Percentiles rank a stretch among this genome's conserved stretches.
Evolutionary conservation across 2,329 filamentous ascomycete genomes (phyloP).

Genomic region (Aspergillus cejpii): DNA sequence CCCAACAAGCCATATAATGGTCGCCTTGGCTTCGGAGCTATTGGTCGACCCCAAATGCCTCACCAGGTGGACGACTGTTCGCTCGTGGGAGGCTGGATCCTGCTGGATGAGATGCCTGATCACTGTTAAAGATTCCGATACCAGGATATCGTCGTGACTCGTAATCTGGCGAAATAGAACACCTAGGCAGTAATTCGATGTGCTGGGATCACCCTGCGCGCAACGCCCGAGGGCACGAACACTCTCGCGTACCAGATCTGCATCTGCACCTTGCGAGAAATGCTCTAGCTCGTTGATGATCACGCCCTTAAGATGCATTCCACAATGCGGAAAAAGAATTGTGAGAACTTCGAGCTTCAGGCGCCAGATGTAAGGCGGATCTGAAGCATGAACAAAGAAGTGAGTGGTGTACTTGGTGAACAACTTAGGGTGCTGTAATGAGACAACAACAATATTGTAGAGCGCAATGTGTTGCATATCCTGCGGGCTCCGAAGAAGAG

Average conservation of each 20-base stretch:
- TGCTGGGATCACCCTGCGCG: conserved; percentile 66
- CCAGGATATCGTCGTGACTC: conserved; percentile 76
- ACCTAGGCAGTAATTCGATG: conserved; percentile 70
- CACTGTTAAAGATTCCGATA: conserved; percentile 88
- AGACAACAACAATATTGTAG: conserved; percentile 93
- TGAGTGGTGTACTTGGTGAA: conserved; percentile 86
- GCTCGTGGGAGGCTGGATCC: conserved; percentile 69
- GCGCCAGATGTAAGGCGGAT: conserved; percentile 75
- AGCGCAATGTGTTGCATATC: conserved; percentile 87
- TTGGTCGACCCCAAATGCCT: conserved; percentile 85
- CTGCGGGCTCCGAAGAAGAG: conserved; percentile 72
- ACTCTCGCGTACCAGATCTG: conserved; percentile 74
- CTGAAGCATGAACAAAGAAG: conserved; percentile 76
- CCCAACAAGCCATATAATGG: conserved; percentile 94
- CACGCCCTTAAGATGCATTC: conserved; percentile 68
- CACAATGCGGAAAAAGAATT: conserved; percentile 79
- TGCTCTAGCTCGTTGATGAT: conserved; percentile 91
- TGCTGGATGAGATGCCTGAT: conserved; percentile 94
- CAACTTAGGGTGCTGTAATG: conserved; percentile 64
- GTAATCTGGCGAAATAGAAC: conserved; percentile 82
- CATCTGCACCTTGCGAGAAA: conserved; percentile 70
- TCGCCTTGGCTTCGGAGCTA: conserved; percentile 81
- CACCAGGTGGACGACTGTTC: conserved; percentile 80
- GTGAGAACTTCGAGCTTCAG: conserved; percentile 89
- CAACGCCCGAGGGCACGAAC: conserved; percentile 91